Conservation (phyloP, 2,329 filamentous ascomycete species). For the Cytospora paraplurivora region DNA sequence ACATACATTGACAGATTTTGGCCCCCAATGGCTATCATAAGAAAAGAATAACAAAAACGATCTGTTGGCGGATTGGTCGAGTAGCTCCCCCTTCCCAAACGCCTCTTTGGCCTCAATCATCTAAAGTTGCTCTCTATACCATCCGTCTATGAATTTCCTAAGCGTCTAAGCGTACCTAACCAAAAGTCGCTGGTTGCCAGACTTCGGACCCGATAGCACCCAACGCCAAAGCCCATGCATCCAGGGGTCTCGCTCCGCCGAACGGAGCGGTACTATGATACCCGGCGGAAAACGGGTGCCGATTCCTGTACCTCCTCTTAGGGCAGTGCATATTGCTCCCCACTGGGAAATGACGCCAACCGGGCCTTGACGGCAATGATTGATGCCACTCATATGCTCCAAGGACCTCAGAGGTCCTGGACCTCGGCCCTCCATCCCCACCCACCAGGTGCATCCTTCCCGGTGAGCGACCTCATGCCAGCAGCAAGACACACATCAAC, state of each 20-base stretch:
- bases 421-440: constrained; percentile 52
- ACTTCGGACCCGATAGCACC: background rate
- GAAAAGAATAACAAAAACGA: background rate
- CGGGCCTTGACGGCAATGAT: constrained; percentile 5
- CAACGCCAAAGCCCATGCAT: background rate
- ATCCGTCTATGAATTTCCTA: constrained; percentile 4
- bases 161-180: background rate
- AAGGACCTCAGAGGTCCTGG: constrained; percentile 41
- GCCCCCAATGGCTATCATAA: constrained; percentile 18
- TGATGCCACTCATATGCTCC: background rate
- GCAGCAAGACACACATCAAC: constrained; percentile 50
- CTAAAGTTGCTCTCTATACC: background rate
- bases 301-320: no score
- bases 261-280: constrained; percentile 8
- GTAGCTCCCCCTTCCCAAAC: background rate
- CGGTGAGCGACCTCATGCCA: constrained; percentile 47
- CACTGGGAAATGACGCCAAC: background rate
- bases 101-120: constrained; percentile 1
- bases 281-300: background rate
- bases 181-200: background rate
- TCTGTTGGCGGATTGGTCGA: background rate
- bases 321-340: background rate
- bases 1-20: background rate
- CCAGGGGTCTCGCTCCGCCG: constrained; percentile 18
- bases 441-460: constrained; percentile 38